Evolutionary conservation across 768 basidiomycete genomes (phyloP), one percentile per base, ranked within the genome.

Genomic region (Nidularia pulvinata): DNA sequence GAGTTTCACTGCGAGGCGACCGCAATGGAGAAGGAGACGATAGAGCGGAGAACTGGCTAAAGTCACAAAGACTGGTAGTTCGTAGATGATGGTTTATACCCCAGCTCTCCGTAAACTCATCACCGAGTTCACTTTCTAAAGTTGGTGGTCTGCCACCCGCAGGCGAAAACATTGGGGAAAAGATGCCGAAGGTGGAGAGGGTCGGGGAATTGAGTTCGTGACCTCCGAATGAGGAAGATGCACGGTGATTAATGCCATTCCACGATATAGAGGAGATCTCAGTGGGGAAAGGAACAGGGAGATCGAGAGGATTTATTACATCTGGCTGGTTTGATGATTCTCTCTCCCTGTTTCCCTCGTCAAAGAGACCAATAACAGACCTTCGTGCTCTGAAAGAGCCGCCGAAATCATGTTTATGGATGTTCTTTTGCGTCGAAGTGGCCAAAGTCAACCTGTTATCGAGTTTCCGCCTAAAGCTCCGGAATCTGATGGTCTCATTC

Each of bases 331-430:
- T 25, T 25, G 25, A 25, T 25, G 25, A 25, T 25, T 34, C 55
- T 64, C 22, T 4, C 36, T 55, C 62, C 25, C 57, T 54, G n/a
- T 61, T 61, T 19, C 46, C 49, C 6, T 62, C 56, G 60, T 85
- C 81, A 57, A 89, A 89, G 6, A 89, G 68, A 10, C 85, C 86
- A 34, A 88, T 75, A 25, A 89, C 81, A 9, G 81, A 82, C 55
- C 81, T 85, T 45, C 76, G 72, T n/a, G 62, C 56, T 59, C 68
- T 75, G 6, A 57, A 52, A 5, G 58, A 43, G 33, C 52, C 57
- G 1, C 53, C 33, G 5, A 61, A 30, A 32, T 56, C 57, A 7
- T 64, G 51, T 25, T 61, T 58, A 16, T 58, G 57, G 5, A 35
- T 32, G 3, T 9, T 43, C 33, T 35, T 43, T 11, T 42, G 10